Evolutionary conservation across 2,329 filamentous ascomycete species (phyloP), one percentile per base, ranked within the genome.

Genomic region (Colletotrichum tanaceti): DNA sequence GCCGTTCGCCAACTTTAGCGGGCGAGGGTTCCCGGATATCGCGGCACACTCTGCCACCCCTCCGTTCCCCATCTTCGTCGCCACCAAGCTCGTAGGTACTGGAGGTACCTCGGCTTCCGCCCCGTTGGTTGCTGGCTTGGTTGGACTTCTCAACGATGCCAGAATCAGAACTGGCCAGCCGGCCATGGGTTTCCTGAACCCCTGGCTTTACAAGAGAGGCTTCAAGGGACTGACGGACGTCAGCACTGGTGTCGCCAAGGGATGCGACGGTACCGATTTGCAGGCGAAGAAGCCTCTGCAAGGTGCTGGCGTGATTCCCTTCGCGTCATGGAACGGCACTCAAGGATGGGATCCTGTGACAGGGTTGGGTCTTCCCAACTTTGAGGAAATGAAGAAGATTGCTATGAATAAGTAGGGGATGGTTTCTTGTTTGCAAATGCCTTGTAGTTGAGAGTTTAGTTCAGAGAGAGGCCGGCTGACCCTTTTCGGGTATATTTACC

Each of bases 91-190:
- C 22, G 14, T 61, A 10, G 57, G 58, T 10, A 61, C 63, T 18
- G 67, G 67, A 54, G 79, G 79, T 22, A 81, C 79, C 0, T 84
- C 82, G 64, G 89, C 90, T 0, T 85, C 90, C 2, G 80, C 87
- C 0, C 91, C 91, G 0, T 80, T 89, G 0, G 85, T 90, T 58
- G 89, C 90, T 0, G 85, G 84, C 16, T 84, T 93, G 70, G 79
- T 93, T 57, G 83, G 86, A 0, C 82, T 91, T 44, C 77, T 93
- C 58, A 93, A 93, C 74, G 87, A 89, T 68, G 85, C 86, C 24
- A 82, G 89, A 39, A 77, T 91, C 55, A 79, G 84, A 18, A 79
- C 80, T n/a, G 86, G 86, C 1, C 84, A 84, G 74, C 75, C 83
- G 7, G 74, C 80, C 0, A 77, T 90, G 73, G 88, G 88, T 1